A percentile compares a stretch with the other conserved stretches of the same genome.
These are phyloP conservation scores for Mollisia scopiformis DNA, from an alignment of 2,329 filamentous ascomycete species.

Conservation along the genomic window DNA sequence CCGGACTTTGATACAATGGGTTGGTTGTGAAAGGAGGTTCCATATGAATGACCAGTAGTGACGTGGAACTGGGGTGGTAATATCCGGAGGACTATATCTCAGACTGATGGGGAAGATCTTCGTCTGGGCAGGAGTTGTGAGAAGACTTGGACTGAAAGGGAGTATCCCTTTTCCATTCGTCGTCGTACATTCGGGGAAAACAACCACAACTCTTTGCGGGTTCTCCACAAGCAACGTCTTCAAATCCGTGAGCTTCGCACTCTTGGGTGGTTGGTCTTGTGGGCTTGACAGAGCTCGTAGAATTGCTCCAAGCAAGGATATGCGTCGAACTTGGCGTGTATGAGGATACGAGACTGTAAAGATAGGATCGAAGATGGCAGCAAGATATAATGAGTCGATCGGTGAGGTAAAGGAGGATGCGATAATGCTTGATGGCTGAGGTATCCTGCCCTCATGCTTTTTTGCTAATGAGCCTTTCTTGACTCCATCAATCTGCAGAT, in stretches of 20 bases:
- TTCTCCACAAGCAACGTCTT: constrained; percentile 66
- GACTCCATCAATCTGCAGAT: constrained; percentile 96
- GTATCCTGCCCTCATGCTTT: constrained; percentile 73
- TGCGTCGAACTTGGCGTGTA: constrained; percentile 71
- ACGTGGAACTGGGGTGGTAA: constrained; percentile 87
- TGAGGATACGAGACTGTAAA: constrained; percentile 85
- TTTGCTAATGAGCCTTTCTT: constrained; percentile 85
- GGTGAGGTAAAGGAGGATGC: constrained; percentile 91
- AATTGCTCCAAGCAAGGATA: constrained; percentile 78
- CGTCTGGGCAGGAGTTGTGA: constrained; percentile 66
- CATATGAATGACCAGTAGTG: constrained; percentile 77
- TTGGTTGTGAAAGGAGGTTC: constrained; percentile 81
- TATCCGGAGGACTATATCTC: constrained; percentile 84
- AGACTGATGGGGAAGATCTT: constrained; percentile 91
- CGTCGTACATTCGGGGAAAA: constrained; percentile 93
- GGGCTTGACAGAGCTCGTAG: constrained; percentile 70
- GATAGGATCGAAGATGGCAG: constrained; percentile 93
- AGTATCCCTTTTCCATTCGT: constrained; percentile 92
- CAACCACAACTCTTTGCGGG: constrained; percentile 75
- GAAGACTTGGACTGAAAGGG: constrained; percentile 77
- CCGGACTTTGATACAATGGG: constrained; percentile 87
- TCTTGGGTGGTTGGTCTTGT: constrained; percentile 46
- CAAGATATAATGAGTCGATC: constrained; percentile 90
- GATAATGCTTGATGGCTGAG: constrained; percentile 79
- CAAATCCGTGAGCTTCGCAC: constrained; percentile 60